Evolutionary conservation across 345 rosid species (phyloP), one percentile per base, ranked within the genome.

Genomic region (Murraya koenigii): DNA sequence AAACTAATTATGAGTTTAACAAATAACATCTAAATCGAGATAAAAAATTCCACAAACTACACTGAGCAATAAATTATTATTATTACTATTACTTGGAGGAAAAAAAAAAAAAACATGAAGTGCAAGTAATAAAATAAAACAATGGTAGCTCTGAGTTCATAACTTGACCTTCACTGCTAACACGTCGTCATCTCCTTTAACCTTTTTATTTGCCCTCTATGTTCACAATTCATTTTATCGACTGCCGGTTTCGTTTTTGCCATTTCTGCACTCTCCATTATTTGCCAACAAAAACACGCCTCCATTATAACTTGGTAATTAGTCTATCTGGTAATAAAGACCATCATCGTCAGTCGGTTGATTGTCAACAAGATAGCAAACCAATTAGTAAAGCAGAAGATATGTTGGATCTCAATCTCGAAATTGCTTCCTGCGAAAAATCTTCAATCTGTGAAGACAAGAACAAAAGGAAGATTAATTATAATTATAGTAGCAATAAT

Each of bases 361-460:
- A n/a, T n/a, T n/a, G n/a, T n/a, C n/a, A n/a, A n/a, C n/a, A n/a
- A n/a, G n/a, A n/a, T n/a, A n/a, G n/a, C n/a, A n/a, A n/a, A n/a
- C n/a, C n/a, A n/a, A n/a, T n/a, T 19, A 52, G 10, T 8, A 66
- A 20, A 2, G 8, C 20, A 20, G 3, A n/a, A 38, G 61, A 63
- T 83, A 89, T 87, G 90, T 85, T 88, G 87, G 93, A 91, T 88
- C 95, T 91, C 80, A 91, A 91, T 73, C 89, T 91, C 58, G 90
- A 82, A 77, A 47, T 88, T 4, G 58, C 80, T 79, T 79, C 87
- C 2, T 64, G 77, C 25, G 86, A 86, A 47, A 72, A 82, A 3
- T 80, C 80, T 13, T 80, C 83, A 28, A 72, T 78, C 23, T 75
- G 76, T 25, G 74, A 73, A 17, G 17, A 11, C 15, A 78, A 72